phyloP scores from a whole-genome alignment of 257 asterid species.

The Capsicum pubescens region DNA sequence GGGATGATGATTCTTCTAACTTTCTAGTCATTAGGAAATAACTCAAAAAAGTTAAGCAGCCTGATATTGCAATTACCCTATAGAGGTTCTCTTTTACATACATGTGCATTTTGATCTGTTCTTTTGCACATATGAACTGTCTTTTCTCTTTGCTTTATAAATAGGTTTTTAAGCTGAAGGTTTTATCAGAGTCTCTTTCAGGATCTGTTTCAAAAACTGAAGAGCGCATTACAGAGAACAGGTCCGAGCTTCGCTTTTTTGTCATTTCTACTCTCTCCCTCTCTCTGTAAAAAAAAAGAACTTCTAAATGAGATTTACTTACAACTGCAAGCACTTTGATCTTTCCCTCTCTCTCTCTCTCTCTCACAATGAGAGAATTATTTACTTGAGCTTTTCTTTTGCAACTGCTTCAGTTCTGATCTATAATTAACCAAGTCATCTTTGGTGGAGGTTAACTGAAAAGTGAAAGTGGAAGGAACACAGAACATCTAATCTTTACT shows the following conservation, averaged over 20 bases:
- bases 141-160: slow-evolving; percentile 31
- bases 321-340: not conserved
- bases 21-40: not conserved
- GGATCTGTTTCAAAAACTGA: slow-evolving; percentile 80
- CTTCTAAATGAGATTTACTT: slow-evolving; percentile 1
- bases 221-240: slow-evolving; percentile 75
- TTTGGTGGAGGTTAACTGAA: slow-evolving; percentile 16
- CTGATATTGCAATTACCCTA: not conserved
- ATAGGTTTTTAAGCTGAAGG: slow-evolving; percentile 88
- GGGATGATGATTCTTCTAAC: not conserved
- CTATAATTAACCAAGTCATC: slow-evolving; percentile 7
- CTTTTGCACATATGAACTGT: slow-evolving; percentile 3
- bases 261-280: slow-evolving; percentile 10
- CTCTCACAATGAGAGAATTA: not conserved
- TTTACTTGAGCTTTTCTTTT: not conserved
- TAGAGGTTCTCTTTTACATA: not conserved
- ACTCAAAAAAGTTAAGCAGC: not conserved
- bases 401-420: not conserved
- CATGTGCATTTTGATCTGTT: slow-evolving; percentile 1
- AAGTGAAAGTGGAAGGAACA: not conserved
- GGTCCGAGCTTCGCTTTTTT: slow-evolving; percentile 50
- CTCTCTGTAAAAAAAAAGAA: not conserved
- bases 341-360: not conserved
- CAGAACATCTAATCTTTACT: not conserved
- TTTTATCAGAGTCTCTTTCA: slow-evolving; percentile 84